These are phyloP conservation scores for Phytophthora citrophthora DNA, from an alignment of 352 stramenopile genomes.

Conservation along the genomic window DNA sequence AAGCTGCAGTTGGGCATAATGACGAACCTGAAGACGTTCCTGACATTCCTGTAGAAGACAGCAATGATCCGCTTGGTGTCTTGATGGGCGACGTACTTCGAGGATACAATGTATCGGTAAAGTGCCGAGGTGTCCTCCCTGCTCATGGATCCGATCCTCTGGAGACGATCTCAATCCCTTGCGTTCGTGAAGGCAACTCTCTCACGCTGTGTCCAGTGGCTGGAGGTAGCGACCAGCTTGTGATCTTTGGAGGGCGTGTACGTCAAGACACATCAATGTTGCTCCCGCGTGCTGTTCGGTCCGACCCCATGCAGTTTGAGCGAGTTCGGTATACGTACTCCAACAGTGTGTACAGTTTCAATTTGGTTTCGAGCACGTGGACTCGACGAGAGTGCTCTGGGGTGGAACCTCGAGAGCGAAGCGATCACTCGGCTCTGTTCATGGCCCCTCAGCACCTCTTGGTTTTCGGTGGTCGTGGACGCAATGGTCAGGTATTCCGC, in stretches of 20 bases:
- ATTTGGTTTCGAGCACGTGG: constrained; percentile 46
- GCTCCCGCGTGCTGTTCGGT: constrained; percentile 34
- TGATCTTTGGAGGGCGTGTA: constrained; percentile 66
- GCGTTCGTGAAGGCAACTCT: constrained; percentile 64
- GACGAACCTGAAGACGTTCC: constrained; percentile 5
- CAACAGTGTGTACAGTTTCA: constrained; percentile 63
- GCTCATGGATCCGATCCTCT: constrained; percentile 41
- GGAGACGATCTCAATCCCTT: constrained; percentile 53
- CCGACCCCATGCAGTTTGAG: constrained; percentile 58
- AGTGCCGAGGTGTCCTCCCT: constrained; percentile 18
- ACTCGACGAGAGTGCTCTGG: constrained; percentile 47
- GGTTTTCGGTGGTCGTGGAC: constrained; percentile 59
- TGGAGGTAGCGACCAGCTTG: constrained; percentile 26
- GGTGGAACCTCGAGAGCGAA: constrained; percentile 44
- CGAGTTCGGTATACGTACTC: constrained; percentile 66
- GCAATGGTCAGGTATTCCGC: constrained; percentile 58
- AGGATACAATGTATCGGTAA: constrained; percentile 34
- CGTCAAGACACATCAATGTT: constrained; percentile 58
- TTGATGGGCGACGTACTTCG: constrained; percentile 41
- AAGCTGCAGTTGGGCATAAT: neutral
- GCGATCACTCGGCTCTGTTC: constrained; percentile 66
- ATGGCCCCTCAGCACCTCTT: constrained; percentile 52
- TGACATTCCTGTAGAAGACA: constrained; percentile 9
- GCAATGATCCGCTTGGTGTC: constrained; percentile 30
- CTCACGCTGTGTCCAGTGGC: constrained; percentile 53